phyloP scores from a whole-genome alignment of 2,329 filamentous ascomycete species.

The Ceratocystiopsis brevicomis region DNA sequence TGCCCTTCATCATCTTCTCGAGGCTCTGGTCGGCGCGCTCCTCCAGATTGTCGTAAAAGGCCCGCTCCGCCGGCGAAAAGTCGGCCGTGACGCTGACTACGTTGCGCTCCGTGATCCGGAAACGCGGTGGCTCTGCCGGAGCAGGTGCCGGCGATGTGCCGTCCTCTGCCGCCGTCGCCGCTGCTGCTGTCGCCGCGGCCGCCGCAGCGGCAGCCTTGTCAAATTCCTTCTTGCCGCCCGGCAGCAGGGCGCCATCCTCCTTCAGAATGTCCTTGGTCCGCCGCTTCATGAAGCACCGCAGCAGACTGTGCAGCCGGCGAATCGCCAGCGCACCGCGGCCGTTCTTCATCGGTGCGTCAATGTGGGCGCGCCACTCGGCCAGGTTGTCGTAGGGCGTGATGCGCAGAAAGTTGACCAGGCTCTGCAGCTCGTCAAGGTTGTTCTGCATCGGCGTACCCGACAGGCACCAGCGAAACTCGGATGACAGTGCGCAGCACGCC shows the following conservation, averaged over 20 bases:
- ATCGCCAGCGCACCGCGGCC: slow-evolving; percentile 82
- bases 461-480: slow-evolving; percentile 87
- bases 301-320: slow-evolving; percentile 60
- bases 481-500: slow-evolving; percentile 66
- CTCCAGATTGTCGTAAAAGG: slow-evolving; percentile 72
- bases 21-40: slow-evolving; percentile 71
- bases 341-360: slow-evolving; percentile 75
- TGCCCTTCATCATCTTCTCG: slow-evolving; percentile 69
- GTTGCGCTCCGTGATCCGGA: slow-evolving; percentile 83
- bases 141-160: slow-evolving; percentile 21
- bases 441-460: slow-evolving; percentile 97
- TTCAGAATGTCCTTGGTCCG: slow-evolving; percentile 94
- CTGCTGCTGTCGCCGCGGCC: slow-evolving; percentile 8
- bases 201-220: slow-evolving; percentile 21
- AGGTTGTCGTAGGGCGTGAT: slow-evolving; percentile 85
- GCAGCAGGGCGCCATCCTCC: slow-evolving; percentile 61
- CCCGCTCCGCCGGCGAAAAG: slow-evolving; percentile 62
- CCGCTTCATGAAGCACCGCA: slow-evolving; percentile 96
- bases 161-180: slow-evolving; percentile 17
- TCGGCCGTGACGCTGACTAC: slow-evolving; percentile 62
- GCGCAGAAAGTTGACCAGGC: slow-evolving; percentile 75
- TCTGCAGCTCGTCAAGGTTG: slow-evolving; percentile 90
- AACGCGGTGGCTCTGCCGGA: slow-evolving; percentile 29
- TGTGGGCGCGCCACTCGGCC: slow-evolving; percentile 75
- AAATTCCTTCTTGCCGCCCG: slow-evolving; percentile 43